Evolutionary conservation across 306 rosid species (phyloP), one percentile per base, ranked within the genome.

Genomic region (Castanopsis chinensis): DNA sequence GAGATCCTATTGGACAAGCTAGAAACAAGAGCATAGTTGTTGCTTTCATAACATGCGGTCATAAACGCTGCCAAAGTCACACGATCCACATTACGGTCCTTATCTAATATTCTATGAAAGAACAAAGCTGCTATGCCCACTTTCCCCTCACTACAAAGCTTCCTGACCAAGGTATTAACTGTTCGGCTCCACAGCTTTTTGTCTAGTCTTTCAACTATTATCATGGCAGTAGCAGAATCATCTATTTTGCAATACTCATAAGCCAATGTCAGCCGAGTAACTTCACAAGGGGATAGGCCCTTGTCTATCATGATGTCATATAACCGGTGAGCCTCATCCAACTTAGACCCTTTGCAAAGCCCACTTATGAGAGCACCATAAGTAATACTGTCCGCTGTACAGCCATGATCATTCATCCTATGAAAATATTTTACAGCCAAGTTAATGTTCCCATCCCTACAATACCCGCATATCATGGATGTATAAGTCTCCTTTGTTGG

Each of bases 101-200:
- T 84, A 72, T 93, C 97, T 54, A 89, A 77, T 82, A 95, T 74
- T 83, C 86, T 90, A 58, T 91, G 90, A 71, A 93, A 90, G 89
- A 95, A 90, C 84, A 93, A 79, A 14, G 99, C 93, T 14, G 97
- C 97, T 75, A 90, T 86, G 55, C 94, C 99, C 13, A 93, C 99
- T 87, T 93, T 95, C 76, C 37, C 82, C 87, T 93, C 96, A 1
- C 85, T 82, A 72, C 97, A 81, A 52, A 95, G 93, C 87, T 95
- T 95, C 87, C 98, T 79, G 72, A 93, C 77, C 82, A 95, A 78
- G 14, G 96, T 90, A 64, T 84, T 87, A 59, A 86, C 98, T 0
- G 96, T 93, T 58, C 85, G 86, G 72, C 87, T 87, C 98, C 97
- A 91, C 30, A 64, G 92, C 81, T 88, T 93, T 75, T 79, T 89